A percentile compares a stretch with the other conserved stretches of the same genome.
Conservation (phyloP, 2,329 filamentous ascomycete species). For the Claviceps maximensis region DNA sequence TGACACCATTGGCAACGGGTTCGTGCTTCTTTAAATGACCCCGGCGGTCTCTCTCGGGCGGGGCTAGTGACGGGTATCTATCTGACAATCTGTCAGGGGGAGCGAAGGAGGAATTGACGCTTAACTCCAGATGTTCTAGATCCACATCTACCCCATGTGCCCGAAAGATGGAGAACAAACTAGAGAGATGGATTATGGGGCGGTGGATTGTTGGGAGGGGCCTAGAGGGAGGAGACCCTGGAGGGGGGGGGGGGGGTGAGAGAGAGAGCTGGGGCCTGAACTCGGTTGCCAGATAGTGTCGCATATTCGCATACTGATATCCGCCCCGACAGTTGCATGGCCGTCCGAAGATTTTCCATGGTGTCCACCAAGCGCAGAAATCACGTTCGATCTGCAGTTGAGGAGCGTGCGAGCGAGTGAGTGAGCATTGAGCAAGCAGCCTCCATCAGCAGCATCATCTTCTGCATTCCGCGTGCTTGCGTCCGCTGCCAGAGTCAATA, state of each 20-base stretch:
- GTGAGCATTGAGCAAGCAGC: background rate
- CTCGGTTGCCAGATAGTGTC: background rate
- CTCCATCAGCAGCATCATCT: background rate
- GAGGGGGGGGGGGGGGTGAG: background rate
- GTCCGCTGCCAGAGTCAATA: background rate
- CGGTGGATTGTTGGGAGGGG: background rate
- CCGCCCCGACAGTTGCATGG: conserved; percentile 1
- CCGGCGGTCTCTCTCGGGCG: background rate
- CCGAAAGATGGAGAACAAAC: background rate
- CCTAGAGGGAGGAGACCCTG: background rate
- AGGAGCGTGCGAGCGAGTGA: background rate
- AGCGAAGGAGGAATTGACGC: background rate
- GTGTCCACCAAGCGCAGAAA: conserved; percentile 1
- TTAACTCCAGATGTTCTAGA: background rate
- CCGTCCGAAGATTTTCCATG: background rate
- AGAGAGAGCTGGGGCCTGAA: background rate
- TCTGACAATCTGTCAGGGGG: too few relatives aligned
- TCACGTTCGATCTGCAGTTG: background rate
- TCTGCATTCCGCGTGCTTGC: background rate
- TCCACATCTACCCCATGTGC: background rate
- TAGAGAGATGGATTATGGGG: background rate
- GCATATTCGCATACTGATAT: background rate
- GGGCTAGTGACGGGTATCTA: background rate
- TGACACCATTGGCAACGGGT: background rate
- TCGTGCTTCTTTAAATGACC: background rate